Percentiles rank a stretch among this genome's conserved stretches.
phyloP scores from a whole-genome alignment of 2,329 filamentous ascomycete species.

The Thermothelomyces thermophilus region DNA sequence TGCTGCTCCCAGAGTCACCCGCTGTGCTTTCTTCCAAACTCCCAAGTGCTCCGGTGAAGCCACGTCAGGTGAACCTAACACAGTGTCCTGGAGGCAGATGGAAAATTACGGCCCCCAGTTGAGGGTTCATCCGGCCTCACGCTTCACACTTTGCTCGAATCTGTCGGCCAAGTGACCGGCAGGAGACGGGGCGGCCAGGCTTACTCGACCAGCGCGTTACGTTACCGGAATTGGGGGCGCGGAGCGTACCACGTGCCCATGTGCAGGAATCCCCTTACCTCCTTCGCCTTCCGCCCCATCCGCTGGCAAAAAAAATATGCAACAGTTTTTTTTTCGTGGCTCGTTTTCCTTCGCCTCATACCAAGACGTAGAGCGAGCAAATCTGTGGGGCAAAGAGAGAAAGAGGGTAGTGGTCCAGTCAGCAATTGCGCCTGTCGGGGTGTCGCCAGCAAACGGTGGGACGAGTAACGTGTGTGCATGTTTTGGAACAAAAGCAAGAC shows the following conservation, averaged over 20 bases:
- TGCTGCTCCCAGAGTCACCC: not conserved
- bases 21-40: not conserved
- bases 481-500: too few relatives aligned
- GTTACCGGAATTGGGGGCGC: not conserved
- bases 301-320: too few relatives aligned
- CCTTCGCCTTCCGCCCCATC: too few relatives aligned
- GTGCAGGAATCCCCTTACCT: not conserved
- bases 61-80: not conserved
- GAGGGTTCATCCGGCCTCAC: not conserved
- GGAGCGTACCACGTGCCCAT: slow-evolving; percentile 8
- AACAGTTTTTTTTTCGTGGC: too few relatives aligned
- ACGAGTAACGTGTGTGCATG: too few relatives aligned
- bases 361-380: slow-evolving; percentile 47
- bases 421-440: not conserved
- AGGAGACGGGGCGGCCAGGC: not conserved
- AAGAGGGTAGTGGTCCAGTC: too few relatives aligned
- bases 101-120: not conserved
- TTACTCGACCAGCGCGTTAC: not conserved
- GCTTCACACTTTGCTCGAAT: not conserved
- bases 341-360: slow-evolving; percentile 28
- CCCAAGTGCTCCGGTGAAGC: not conserved
- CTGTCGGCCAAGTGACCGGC: not conserved
- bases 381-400: slow-evolving; percentile 33
- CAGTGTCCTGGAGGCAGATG: not conserved
- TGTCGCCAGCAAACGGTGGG: too few relatives aligned